Evolutionary conservation across 2,329 filamentous ascomycete species (phyloP), one percentile per base, ranked within the genome.

Genomic region (Fusarium duplospermum): DNA sequence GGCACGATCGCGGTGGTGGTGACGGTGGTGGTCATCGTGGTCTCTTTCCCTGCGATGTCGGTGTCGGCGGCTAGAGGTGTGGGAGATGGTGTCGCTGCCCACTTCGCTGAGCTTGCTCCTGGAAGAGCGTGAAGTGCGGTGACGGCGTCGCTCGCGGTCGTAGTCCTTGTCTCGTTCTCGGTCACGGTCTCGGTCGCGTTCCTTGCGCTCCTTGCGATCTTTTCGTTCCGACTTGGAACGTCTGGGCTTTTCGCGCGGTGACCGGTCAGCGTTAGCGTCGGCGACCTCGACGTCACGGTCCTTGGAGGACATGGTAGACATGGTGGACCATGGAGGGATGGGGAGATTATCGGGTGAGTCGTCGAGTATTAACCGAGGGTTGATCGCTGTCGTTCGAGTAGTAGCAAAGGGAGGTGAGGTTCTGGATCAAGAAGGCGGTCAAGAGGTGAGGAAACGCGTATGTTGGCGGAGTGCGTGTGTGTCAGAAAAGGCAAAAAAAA

Each of bases 71-170:
- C 78, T 77, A 9, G 82, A 83, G 18, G 83, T 80, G 66, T 82
- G 82, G 35, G 83, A 85, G 60, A 81, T 74, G 9, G 79, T 79
- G 58, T 87, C 86, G 77, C 83, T 86, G 70, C 81, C 82, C 3
- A 54, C 27, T 29, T 82, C 80, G 68, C 81, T 81, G 33, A 82
- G 74, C 72, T 84, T 86, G 72, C 83, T 85, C 52, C 82, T 83
- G 58, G 83, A 82, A 38, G 84, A 83, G 69, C 82, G 83, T 29
- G 82, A 82, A 62, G 86, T 84, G 68, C 83, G 82, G 73, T 84
- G 83, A 27, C 79, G 81, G 35, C 80, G 80, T 45, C 77, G 79
- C 50, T 85, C 83, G 42, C 78, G 62, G 31, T 83, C 82, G 50
- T 62, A 75, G 70, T 84, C 82, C 57, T 75, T 77, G 14, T 82